phyloP scores from a whole-genome alignment of 2,329 filamentous ascomycete species.

The Cladophialophora chaetospira region DNA sequence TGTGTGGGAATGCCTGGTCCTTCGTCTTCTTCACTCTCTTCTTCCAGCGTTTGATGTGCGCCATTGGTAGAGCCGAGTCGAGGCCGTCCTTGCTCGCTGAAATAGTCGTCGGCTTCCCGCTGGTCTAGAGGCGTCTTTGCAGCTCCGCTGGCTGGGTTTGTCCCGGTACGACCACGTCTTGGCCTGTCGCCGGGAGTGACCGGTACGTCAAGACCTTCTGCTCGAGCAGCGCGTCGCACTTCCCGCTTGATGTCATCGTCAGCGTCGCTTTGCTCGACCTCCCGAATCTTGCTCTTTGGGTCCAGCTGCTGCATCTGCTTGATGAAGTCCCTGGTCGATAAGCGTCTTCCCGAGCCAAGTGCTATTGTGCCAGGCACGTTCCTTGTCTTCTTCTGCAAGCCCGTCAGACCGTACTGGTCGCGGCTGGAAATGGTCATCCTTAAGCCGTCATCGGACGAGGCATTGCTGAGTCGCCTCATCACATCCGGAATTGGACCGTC shows the following conservation, averaged over 20 bases:
- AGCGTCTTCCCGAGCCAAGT: conserved; percentile 50
- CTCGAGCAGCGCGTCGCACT: conserved; percentile 38
- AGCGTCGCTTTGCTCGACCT: conserved; percentile 46
- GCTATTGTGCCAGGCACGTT: conserved; percentile 28
- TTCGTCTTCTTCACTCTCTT: conserved; percentile 25
- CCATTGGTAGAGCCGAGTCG: conserved; percentile 8
- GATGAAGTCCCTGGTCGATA: conserved; percentile 68
- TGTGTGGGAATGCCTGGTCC: conserved; percentile 34
- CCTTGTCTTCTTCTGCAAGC: conserved; percentile 43
- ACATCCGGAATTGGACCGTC: conserved; percentile 38
- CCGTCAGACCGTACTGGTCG: conserved; percentile 39
- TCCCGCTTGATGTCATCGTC: conserved; percentile 44
- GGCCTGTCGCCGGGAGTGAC: conserved; percentile 26
- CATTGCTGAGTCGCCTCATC: conserved; percentile 8
- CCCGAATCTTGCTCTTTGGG: conserved; percentile 57
- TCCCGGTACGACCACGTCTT: conserved; percentile 24
- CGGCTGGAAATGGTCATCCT: conserved; percentile 62
- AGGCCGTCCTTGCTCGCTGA: conserved; percentile 17
- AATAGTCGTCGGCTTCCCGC: conserved; percentile 21
- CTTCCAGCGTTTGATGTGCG: conserved; percentile 12
- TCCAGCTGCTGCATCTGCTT: conserved; percentile 62
- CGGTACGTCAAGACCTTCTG: conserved; percentile 19
- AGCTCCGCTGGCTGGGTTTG: conserved; percentile 3
- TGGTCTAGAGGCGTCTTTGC: not conserved
- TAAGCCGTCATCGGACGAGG: conserved; percentile 53